Conservation (phyloP, 805 yeast species). For the Candida broadrunensis region DNA sequence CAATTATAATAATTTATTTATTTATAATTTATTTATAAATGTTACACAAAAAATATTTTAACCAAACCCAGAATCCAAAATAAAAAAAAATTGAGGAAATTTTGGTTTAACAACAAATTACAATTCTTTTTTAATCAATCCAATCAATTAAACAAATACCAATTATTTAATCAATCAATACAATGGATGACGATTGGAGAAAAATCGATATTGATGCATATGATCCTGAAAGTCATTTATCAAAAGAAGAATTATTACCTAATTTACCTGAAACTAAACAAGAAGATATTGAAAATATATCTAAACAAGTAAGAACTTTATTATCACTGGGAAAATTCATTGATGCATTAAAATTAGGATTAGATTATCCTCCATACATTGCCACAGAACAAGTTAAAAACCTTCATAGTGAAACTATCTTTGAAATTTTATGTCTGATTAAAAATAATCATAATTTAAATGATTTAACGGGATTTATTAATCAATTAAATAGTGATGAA, state of each 20-base stretch:
- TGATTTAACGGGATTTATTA: conserved; percentile 64
- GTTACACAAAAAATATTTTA: too few species aligned
- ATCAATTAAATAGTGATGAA: conserved; percentile 57
- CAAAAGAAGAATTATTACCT: conserved; percentile 61
- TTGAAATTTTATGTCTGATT: conserved; percentile 60
- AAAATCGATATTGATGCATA: conserved; percentile 90
- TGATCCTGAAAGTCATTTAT: conserved; percentile 75
- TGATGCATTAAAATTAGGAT: conserved; percentile 62
- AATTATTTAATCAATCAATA: not conserved
- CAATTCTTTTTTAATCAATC: too few species aligned
- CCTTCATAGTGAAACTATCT: conserved; percentile 44
- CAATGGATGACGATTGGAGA: conserved; percentile 82
- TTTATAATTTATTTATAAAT: too few species aligned
- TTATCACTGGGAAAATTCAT: conserved; percentile 70
- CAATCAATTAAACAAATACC: too few species aligned
- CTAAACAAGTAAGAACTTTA: conserved; percentile 56
- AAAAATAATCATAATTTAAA: conserved; percentile 57
- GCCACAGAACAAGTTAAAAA: conserved; percentile 58
- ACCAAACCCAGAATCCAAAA: too few species aligned
- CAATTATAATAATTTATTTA: too few species aligned
- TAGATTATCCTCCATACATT: conserved; percentile 81
- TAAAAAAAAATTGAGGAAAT: too few species aligned
- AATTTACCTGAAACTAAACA: conserved; percentile 42
- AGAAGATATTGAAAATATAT: conserved; percentile 52
- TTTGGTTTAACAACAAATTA: too few species aligned